A percentile compares a stretch with the other conserved stretches of the same genome.
phyloP scores from a whole-genome alignment of 768 basidiomycete species.

The Pleurotus citrinopileatus region DNA sequence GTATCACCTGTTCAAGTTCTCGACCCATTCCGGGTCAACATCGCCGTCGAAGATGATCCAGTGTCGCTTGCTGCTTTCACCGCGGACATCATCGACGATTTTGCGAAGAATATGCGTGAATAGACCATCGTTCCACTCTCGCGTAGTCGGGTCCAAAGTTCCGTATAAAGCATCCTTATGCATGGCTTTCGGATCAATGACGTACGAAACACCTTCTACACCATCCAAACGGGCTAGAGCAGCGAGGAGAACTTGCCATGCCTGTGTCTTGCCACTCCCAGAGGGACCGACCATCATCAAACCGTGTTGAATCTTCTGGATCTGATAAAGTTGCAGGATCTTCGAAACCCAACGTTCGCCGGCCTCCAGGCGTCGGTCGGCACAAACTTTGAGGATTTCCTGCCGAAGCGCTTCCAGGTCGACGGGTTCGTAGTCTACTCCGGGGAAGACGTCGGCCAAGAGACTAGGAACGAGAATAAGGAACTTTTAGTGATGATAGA shows the following conservation, averaged over 20 bases:
- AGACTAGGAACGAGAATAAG: slow-evolving; percentile 46
- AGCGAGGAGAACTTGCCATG: slow-evolving; percentile 91
- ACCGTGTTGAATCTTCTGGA: slow-evolving; percentile 99
- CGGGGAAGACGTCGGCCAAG: slow-evolving; percentile 96
- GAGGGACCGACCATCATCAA: slow-evolving; percentile 99
- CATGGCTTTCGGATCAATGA: slow-evolving; percentile 99
- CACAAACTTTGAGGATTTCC: slow-evolving; percentile 84
- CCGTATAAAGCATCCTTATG: slow-evolving; percentile 98
- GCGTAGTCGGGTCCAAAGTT: slow-evolving; percentile 92
- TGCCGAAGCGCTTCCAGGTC: slow-evolving; percentile 83
- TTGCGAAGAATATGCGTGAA: slow-evolving; percentile 98
- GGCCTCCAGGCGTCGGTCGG: slow-evolving; percentile 78
- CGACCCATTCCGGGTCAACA: slow-evolving; percentile 99
- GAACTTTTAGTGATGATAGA: not conserved
- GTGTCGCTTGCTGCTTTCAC: slow-evolving; percentile 93
- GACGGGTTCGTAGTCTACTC: slow-evolving; percentile 86
- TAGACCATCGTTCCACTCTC: slow-evolving; percentile 98
- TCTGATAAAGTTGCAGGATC: slow-evolving; percentile 97
- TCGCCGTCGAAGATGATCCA: slow-evolving; percentile 99
- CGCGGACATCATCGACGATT: slow-evolving; percentile 97
- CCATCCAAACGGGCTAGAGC: slow-evolving; percentile 92
- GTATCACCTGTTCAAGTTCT: slow-evolving; percentile 93
- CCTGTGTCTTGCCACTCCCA: slow-evolving; percentile 94
- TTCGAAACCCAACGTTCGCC: slow-evolving; percentile 93
- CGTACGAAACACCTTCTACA: slow-evolving; percentile 88